Percentiles rank a stretch among this genome's conserved stretches.
These are phyloP conservation scores for Jatropha curcas DNA, from an alignment of 345 rosid genomes.

Conservation along the genomic window DNA sequence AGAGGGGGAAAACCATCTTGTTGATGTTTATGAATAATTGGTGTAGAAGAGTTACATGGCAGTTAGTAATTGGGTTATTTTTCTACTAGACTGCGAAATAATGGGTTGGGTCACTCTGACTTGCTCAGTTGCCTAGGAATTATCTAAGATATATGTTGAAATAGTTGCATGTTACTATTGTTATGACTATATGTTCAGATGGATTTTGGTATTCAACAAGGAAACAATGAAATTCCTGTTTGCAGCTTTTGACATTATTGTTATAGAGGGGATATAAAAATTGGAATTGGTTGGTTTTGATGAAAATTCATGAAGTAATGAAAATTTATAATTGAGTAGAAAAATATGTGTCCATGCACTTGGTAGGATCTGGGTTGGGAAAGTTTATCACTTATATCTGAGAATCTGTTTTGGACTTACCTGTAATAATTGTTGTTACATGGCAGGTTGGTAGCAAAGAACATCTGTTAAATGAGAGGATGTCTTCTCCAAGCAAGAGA, in stretches of 20 bases:
- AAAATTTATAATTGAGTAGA: not conserved
- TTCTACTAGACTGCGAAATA: not conserved
- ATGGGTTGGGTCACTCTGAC: not conserved
- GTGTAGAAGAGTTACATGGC: not conserved
- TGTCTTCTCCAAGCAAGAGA: slow-evolving; percentile 45
- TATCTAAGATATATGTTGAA: not conserved
- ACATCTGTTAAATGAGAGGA: slow-evolving; percentile 6
- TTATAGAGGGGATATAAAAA: not conserved
- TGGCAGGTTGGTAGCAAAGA: not conserved
- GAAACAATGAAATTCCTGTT: not conserved
- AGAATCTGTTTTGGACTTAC: not conserved
- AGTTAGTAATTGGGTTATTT: not conserved
- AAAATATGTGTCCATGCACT: not conserved
- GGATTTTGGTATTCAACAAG: not conserved
- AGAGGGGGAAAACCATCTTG: not conserved
- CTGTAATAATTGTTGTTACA: not conserved
- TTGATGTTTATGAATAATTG: not conserved
- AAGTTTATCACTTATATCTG: not conserved
- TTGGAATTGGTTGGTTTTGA: not conserved
- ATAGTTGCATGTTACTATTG: not conserved
- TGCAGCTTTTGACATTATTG: not conserved
- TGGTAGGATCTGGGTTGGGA: not conserved
- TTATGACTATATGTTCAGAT: not conserved
- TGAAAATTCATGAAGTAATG: not conserved
- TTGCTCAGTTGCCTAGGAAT: not conserved